phyloP scores from a whole-genome alignment of 306 rosid species.

The Casuarina cunninghamiana region DNA sequence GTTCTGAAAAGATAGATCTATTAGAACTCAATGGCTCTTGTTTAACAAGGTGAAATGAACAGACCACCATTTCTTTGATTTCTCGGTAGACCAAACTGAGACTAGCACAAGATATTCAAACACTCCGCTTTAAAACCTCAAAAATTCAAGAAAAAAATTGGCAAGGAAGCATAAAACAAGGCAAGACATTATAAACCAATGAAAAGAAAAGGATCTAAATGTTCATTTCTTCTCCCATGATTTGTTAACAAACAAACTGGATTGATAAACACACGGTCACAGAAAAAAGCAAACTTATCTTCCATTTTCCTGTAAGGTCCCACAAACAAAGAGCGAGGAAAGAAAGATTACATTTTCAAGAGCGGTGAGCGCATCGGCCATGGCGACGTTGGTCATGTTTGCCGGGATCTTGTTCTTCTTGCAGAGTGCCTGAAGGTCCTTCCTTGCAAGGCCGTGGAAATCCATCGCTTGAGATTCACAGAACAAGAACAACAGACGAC shows the following conservation, averaged over 20 bases:
- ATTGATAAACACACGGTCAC: background rate
- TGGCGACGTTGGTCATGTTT: conserved; percentile 74
- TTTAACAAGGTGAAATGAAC: background rate
- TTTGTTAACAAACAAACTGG: background rate
- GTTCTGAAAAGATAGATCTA: background rate
- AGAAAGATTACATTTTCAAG: conserved; percentile 48
- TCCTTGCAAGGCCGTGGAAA: conserved; percentile 71
- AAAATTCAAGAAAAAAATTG: background rate
- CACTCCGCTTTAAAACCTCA: background rate
- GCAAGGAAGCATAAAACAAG: background rate
- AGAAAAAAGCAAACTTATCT: background rate
- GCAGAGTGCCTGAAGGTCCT: conserved; percentile 79
- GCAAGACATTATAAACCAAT: background rate
- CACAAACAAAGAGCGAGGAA: background rate
- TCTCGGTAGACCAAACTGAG: background rate
- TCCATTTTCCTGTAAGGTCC: background rate
- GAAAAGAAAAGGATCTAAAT: background rate
- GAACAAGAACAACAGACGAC: background rate
- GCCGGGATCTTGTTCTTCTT: conserved; percentile 95
- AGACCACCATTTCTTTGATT: background rate
- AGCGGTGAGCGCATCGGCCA: conserved; percentile 76
- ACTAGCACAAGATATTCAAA: background rate
- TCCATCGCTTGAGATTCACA: conserved; percentile 46
- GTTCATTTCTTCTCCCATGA: background rate
- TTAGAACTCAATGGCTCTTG: background rate